Evolutionary conservation across 768 basidiomycete genomes (phyloP), one percentile per base, ranked within the genome.

Genomic region (Baorangia bicolor): DNA sequence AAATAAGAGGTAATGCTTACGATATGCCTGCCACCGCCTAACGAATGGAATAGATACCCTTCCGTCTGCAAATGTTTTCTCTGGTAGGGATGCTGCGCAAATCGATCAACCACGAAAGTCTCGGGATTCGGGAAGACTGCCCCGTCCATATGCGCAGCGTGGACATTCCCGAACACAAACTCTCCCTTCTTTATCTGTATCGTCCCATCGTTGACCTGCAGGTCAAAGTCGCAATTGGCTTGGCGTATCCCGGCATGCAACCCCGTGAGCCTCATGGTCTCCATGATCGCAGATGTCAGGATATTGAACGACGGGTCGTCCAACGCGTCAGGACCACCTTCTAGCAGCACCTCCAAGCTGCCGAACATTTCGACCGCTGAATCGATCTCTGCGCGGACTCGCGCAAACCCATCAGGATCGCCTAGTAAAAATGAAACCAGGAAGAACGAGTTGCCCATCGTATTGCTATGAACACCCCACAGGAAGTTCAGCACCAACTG

Each of bases 351-450:
- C 20, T 59, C 58, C 43, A 67, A 45, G 38, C 30, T 34, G 1
- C 60, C 49, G 4, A 45, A 60, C 12, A 37, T 58, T 23, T 53
- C 21, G 13, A 67, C 50, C 7, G 62, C 60, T 11, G 27, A 20
- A 42, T 83, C 81, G 16, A 83, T 67, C 55, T 84, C 80, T 8
- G 70, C 66, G 6, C 78, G 77, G 4, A 82, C 72, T 51, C 75
- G 77, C 30, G 73, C 71, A 69, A 81, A 71, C 1, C 70, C 74
- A n/a, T 69, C 65, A 2, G 79, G 77, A 52, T 78, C 68, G 49
- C 74, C 73, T 33, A 82, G 69, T 23, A 83, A 69, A 37, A 52
- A 63, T 0, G 59, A 53, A 1, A 67, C 38, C n/a, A 54, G 39
- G 18, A 64, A 65, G 41, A 65, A 56, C 2, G 57, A 25, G 47